Percentiles rank a stretch among this genome's conserved stretches.
phyloP scores from a whole-genome alignment of 495 filamentous ascomycete genomes.

The Pyrenula massariospora region DNA sequence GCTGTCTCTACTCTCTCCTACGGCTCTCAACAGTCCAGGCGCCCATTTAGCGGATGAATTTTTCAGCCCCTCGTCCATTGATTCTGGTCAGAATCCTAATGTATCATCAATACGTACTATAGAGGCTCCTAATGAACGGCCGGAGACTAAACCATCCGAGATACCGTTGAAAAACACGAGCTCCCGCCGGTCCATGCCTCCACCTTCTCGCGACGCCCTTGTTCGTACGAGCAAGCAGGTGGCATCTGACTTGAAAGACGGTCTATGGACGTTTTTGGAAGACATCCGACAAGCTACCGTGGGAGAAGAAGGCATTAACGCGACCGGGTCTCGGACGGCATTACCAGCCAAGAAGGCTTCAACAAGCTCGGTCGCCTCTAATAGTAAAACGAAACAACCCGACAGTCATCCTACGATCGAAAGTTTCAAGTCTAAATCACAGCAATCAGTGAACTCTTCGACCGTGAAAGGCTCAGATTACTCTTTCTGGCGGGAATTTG shows the following conservation, averaged over 20 bases:
- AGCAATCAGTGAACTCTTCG: not conserved
- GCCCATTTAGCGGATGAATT: not conserved
- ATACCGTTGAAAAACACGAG: slow-evolving; percentile 7
- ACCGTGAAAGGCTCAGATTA: slow-evolving; percentile 20
- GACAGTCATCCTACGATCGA: not conserved
- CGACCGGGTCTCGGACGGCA: slow-evolving; percentile 30
- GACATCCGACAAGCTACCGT: slow-evolving; percentile 91
- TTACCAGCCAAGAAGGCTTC: slow-evolving; percentile 9
- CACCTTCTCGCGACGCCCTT: slow-evolving; percentile 41
- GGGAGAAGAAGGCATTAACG: slow-evolving; percentile 74
- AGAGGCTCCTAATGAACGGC: slow-evolving; percentile 16
- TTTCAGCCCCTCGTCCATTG: not conserved
- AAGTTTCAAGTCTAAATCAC: too few relatives aligned
- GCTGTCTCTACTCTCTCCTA: slow-evolving; percentile 74
- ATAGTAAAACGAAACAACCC: not conserved
- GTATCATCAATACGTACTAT: slow-evolving; percentile 1
- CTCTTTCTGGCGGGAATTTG: slow-evolving; percentile 43
- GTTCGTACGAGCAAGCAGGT: slow-evolving; percentile 70
- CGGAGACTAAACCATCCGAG: slow-evolving; percentile 18
- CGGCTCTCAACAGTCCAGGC: not conserved
- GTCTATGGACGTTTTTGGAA: slow-evolving; percentile 94
- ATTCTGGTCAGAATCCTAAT: not conserved
- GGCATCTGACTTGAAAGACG: slow-evolving; percentile 78
- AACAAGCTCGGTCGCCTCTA: slow-evolving; percentile 6
- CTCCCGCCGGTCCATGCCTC: slow-evolving; percentile 32